These are phyloP conservation scores for Xylaria intraflava DNA, from an alignment of 495 filamentous ascomycete genomes.

Conservation along the genomic window DNA sequence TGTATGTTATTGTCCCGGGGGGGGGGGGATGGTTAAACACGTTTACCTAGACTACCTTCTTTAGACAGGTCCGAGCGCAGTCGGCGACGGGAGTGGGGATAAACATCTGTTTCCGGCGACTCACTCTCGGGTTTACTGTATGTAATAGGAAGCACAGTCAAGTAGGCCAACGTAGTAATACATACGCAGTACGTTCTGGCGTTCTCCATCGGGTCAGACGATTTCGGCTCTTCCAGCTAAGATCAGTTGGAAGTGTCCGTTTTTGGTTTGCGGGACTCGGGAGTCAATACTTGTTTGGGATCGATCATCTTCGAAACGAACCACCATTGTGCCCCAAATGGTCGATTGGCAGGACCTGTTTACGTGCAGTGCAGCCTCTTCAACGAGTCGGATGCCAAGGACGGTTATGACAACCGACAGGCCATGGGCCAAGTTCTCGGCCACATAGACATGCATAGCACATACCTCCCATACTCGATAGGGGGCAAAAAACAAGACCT, in stretches of 20 bases:
- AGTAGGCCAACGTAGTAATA: no score
- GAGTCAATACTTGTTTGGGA: constrained; percentile 7
- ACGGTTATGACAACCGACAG: neutral
- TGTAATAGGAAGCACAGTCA: no score
- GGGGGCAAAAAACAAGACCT: constrained; percentile 8
- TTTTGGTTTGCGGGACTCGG: constrained; percentile 3
- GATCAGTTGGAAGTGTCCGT: neutral
- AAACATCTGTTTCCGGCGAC: neutral
- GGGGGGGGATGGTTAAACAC: no score
- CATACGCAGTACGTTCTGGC: neutral
- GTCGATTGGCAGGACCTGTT: neutral
- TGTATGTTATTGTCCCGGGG: no score
- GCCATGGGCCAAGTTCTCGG: neutral
- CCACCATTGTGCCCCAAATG: neutral
- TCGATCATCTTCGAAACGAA: constrained; percentile 4
- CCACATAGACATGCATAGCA: constrained; percentile 1
- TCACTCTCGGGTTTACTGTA: no score
- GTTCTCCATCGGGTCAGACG: neutral
- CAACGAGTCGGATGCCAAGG: neutral
- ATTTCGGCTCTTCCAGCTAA: neutral
- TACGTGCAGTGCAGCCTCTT: neutral
- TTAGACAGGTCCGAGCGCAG: neutral
- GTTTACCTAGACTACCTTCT: no score
- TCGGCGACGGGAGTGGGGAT: neutral
- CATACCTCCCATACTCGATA: neutral